phyloP scores from a whole-genome alignment of 371 early-diverging fungal species.

The Fennellomyces sp. region DNA sequence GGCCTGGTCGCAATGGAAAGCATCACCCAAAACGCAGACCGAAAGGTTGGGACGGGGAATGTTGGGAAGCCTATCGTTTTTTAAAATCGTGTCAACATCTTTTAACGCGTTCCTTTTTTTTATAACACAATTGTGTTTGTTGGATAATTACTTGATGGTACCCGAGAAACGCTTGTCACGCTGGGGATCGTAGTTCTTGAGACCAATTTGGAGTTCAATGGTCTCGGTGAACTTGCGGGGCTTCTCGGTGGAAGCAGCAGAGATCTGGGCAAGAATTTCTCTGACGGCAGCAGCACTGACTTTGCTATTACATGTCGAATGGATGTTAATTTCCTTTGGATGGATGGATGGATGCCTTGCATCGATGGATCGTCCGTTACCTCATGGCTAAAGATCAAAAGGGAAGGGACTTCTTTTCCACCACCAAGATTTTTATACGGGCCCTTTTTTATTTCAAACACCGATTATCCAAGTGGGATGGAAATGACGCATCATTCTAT shows the following conservation, averaged over 20 bases:
- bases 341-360: conserved; percentile 10
- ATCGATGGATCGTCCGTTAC: conserved; percentile 4
- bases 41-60: conserved; percentile 93
- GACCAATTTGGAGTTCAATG: conserved; percentile 97
- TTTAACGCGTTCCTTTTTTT: not conserved
- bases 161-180: conserved; percentile 99
- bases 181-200: conserved; percentile 99
- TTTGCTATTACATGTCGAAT: conserved; percentile 60
- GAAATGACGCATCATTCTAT: no score
- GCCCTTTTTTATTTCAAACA: not conserved
- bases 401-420: conserved; percentile 2
- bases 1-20: conserved; percentile 94
- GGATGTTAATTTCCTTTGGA: not conserved
- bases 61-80: conserved; percentile 24
- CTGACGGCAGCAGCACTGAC: conserved; percentile 89
- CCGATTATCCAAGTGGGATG: no score
- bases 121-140: no score
- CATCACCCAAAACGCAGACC: conserved; percentile 97
- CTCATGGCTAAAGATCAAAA: conserved; percentile 10
- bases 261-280: conserved; percentile 73
- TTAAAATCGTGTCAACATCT: not conserved
- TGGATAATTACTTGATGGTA: conserved; percentile 76
- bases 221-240: conserved; percentile 95
- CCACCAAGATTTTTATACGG: not conserved
- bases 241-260: conserved; percentile 82